Conservation (phyloP, 2,329 filamentous ascomycete species). For the Alternaria postmessia region DNA sequence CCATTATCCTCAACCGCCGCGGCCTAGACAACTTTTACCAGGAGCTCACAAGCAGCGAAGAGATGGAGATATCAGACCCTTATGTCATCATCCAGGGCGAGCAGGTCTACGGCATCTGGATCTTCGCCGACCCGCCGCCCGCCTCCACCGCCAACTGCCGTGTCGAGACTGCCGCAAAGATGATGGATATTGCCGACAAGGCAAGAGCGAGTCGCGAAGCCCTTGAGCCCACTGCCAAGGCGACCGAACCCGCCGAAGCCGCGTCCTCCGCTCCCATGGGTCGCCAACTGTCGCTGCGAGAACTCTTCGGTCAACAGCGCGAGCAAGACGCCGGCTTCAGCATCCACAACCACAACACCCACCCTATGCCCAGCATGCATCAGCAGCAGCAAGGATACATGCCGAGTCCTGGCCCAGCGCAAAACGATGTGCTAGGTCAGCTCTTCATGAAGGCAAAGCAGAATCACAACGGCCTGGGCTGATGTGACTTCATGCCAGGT, state of each 20-base stretch:
- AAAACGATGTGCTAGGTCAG: slow-evolving; percentile 44
- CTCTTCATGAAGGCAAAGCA: slow-evolving; percentile 49
- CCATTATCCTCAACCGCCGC: slow-evolving; percentile 58
- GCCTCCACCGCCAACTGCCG: slow-evolving; percentile 63
- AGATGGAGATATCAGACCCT: slow-evolving; percentile 61
- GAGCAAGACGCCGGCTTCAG: slow-evolving; percentile 61
- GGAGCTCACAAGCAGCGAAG: slow-evolving; percentile 53
- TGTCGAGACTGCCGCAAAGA: slow-evolving; percentile 61
- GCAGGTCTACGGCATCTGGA: slow-evolving; percentile 68
- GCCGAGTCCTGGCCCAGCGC: slow-evolving; percentile 27
- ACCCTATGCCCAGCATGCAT: slow-evolving; percentile 31
- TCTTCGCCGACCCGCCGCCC: slow-evolving; percentile 67
- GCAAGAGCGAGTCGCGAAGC: slow-evolving; percentile 60
- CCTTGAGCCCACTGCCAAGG: slow-evolving; percentile 36
- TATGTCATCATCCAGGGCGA: slow-evolving; percentile 65
- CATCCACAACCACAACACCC: slow-evolving; percentile 55
- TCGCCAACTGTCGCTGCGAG: slow-evolving; percentile 61
- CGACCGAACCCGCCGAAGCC: slow-evolving; percentile 42
- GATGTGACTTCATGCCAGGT: slow-evolving; percentile 18
- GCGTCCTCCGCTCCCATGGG: slow-evolving; percentile 57
- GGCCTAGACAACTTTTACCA: slow-evolving; percentile 58
- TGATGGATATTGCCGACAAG: slow-evolving; percentile 63
- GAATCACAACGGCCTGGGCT: slow-evolving; percentile 44
- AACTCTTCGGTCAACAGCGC: slow-evolving; percentile 64
- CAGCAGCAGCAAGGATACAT: slow-evolving; percentile 46